Evolutionary conservation across 164 flowering plant species (phyloP), one percentile per base, ranked within the genome.

Genomic region (Akebia trifoliata): DNA sequence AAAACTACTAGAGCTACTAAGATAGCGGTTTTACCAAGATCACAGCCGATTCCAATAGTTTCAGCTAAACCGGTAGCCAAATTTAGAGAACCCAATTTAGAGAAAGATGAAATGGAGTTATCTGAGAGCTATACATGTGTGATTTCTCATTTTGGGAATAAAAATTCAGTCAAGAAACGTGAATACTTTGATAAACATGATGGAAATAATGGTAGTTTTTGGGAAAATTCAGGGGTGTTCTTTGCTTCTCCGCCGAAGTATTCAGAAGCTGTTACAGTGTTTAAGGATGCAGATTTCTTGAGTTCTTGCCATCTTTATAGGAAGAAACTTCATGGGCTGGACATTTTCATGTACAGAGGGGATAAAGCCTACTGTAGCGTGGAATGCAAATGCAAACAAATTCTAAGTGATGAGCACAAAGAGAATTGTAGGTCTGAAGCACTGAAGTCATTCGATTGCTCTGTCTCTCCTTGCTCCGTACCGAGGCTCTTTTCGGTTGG

Each of bases 51-150:
- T n/a, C 74, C 77, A 25, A 72, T 75, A 10, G 51, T 53, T 36
- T 24, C 58, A 6, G 39, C 49, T 8, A 64, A 64, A 50, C 40
- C 63, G 21, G 47, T 54, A 4, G 48, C 64, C 12, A 54, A 66
- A 54, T 36, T 44, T 30, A 36, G 56, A 43, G 70, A 55, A 45
- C 25, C 63, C 48, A 51, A 45, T 44, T 6, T 26, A 38, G 74
- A 67, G 57, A 57, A 39, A 18, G 68, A 62, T 24, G 67, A 57
- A n/a, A 61, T 61, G 70, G 81, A 77, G 70, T n/a, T 65, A 35
- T 78, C 75, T n/a, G 85, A 83, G 81, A 78, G 81, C 62, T 83
- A 81, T 30, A 81, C 85, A 6, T 77, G 85, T 46, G 89, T 83
- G 63, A 75, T 78, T 57, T 78, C 81, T 29, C 77, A 67, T 46